Conservation (phyloP, 2,329 filamentous ascomycete genomes). For the Aspergillus fijiensis region DNA sequence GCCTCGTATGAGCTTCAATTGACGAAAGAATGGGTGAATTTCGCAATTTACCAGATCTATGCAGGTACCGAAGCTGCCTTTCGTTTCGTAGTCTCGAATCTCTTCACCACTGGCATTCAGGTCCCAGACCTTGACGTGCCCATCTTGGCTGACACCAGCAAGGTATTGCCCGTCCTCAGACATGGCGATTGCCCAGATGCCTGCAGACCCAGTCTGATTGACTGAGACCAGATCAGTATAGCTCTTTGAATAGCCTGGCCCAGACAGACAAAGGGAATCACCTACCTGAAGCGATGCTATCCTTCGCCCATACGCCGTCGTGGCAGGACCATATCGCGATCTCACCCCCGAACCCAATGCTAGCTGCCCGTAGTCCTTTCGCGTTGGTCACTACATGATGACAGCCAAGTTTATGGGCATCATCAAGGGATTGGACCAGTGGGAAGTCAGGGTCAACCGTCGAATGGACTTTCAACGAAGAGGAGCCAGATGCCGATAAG, state of each 20-base stretch:
- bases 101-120: slow-evolving; percentile 57
- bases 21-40: neutral
- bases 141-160: slow-evolving; percentile 84
- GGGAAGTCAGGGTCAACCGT: slow-evolving; percentile 71
- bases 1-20: slow-evolving; percentile 15
- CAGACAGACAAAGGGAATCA: neutral
- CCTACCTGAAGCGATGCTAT: slow-evolving; percentile 46
- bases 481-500: slow-evolving; percentile 81
- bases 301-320: slow-evolving; percentile 56
- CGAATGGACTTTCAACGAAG: slow-evolving; percentile 76
- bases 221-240: slow-evolving; percentile 15
- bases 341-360: slow-evolving; percentile 85
- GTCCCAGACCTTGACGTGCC: slow-evolving; percentile 87
- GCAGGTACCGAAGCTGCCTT: slow-evolving; percentile 86
- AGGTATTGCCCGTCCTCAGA: slow-evolving; percentile 81
- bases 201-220: slow-evolving; percentile 58
- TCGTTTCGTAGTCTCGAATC: slow-evolving; percentile 83
- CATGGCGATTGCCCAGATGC: slow-evolving; percentile 84
- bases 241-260: neutral
- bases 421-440: slow-evolving; percentile 73
- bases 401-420: slow-evolving; percentile 82
- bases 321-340: slow-evolving; percentile 75
- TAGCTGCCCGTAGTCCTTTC: slow-evolving; percentile 72
- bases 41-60: slow-evolving; percentile 66
- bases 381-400: slow-evolving; percentile 78